These are phyloP conservation scores for Mycena floridula DNA, from an alignment of 768 basidiomycete genomes.

Conservation along the genomic window DNA sequence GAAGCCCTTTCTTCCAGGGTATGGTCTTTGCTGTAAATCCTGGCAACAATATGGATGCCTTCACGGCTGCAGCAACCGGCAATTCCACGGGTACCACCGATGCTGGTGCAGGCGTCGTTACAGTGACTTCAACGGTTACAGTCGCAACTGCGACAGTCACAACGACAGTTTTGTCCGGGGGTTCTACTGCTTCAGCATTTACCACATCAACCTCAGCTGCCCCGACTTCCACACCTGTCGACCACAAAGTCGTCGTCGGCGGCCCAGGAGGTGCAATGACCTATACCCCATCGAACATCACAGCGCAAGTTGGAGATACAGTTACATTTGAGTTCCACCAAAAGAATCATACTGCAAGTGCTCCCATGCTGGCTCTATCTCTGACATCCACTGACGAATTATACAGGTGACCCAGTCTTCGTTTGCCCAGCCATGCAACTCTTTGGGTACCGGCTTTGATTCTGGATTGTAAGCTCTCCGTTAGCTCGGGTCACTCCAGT, in stretches of 20 bases:
- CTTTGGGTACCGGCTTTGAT: conserved; percentile 38
- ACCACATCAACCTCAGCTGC: conserved; percentile 16
- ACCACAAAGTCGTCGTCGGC: conserved; percentile 39
- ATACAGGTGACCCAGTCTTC: conserved; percentile 38
- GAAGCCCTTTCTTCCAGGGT: conserved; percentile 22
- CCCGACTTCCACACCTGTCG: conserved; percentile 18
- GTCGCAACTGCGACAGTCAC: conserved; percentile 18
- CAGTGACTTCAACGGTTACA: conserved; percentile 30
- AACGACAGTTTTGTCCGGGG: conserved; percentile 20
- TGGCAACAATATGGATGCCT: conserved; percentile 44
- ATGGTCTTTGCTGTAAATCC: conserved; percentile 70
- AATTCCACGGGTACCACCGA: conserved; percentile 9
- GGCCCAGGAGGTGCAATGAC: conserved; percentile 27
- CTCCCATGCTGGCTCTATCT: conserved; percentile 9
- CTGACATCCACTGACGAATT: conserved; percentile 28
- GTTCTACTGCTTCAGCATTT: conserved; percentile 17
- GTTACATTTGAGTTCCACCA: conserved; percentile 41
- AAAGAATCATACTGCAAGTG: conserved; percentile 33
- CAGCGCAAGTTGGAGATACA: conserved; percentile 40
- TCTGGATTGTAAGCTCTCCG: conserved; percentile 31
- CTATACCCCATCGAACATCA: conserved; percentile 39
- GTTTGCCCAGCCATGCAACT: conserved; percentile 40
- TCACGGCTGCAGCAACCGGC: conserved; percentile 47
- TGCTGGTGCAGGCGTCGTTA: conserved; percentile 19
- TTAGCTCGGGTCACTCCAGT: conserved; percentile 3